phyloP scores from a whole-genome alignment of 306 rosid species.

The Coriaria nepalensis region DNA sequence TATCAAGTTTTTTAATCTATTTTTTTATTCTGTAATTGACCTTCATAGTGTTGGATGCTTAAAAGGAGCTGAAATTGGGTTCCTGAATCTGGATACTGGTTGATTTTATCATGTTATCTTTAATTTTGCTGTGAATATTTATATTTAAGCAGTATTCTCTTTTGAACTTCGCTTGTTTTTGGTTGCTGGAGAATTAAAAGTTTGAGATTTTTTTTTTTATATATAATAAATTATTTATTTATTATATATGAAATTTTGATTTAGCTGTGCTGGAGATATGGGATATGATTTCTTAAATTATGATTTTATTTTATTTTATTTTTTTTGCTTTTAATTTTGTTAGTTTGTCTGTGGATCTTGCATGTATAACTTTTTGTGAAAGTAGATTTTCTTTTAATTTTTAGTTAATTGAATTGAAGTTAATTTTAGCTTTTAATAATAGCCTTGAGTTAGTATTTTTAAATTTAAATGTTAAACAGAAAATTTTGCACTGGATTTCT shows the following conservation, averaged over 20 bases:
- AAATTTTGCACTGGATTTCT: no score
- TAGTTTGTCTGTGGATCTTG: slow-evolving; percentile 4
- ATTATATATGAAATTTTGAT: no score
- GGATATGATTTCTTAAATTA: background rate
- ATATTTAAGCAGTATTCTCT: background rate
- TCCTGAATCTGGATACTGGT: slow-evolving; percentile 1
- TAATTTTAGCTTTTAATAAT: slow-evolving; percentile 2
- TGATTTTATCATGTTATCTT: background rate
- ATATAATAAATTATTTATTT: no score
- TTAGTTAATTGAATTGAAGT: background rate
- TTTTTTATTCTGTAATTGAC: background rate
- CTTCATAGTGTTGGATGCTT: background rate
- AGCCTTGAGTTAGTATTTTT: no score
- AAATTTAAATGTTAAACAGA: no score
- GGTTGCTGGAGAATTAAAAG: no score
- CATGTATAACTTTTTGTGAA: background rate
- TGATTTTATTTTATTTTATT: background rate
- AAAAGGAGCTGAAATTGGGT: slow-evolving; percentile 2
- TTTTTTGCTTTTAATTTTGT: background rate
- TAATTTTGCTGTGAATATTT: background rate
- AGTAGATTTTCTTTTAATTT: background rate
- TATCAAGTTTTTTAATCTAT: slow-evolving; percentile 3
- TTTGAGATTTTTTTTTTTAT: no score
- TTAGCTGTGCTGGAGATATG: background rate
- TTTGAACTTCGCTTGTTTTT: background rate